These are phyloP conservation scores for Mrakia frigida DNA, from an alignment of 768 basidiomycete genomes.

Conservation along the genomic window DNA sequence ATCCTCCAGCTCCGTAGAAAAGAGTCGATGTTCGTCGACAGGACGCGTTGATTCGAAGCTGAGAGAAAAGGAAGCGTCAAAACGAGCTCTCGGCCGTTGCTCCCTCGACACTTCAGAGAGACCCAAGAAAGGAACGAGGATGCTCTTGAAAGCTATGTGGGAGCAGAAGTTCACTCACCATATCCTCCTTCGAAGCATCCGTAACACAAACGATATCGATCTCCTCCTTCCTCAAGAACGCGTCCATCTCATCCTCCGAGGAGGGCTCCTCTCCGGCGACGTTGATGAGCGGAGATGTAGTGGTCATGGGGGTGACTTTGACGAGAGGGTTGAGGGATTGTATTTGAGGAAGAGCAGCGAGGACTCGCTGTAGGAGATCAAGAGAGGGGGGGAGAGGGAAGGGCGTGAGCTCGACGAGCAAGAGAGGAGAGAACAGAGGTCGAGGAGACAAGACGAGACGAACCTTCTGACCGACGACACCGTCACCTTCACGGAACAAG, in stretches of 20 bases:
- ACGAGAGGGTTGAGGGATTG: slow-evolving; percentile 91
- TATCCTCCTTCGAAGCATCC: slow-evolving; percentile 62
- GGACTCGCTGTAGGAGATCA: slow-evolving; percentile 59
- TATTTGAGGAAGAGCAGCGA: slow-evolving; percentile 76
- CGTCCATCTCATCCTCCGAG: slow-evolving; percentile 37
- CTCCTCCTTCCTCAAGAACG: slow-evolving; percentile 38
- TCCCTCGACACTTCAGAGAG: background rate
- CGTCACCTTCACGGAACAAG: slow-evolving; percentile 85
- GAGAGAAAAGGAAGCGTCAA: slow-evolving; percentile 29
- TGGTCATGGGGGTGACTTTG: slow-evolving; percentile 62
- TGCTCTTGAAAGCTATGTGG: background rate
- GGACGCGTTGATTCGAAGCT: slow-evolving; percentile 75
- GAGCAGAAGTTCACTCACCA: slow-evolving; percentile 54
- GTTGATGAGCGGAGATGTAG: slow-evolving; percentile 56
- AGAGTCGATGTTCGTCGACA: slow-evolving; percentile 69
- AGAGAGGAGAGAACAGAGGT: background rate
- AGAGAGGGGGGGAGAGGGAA: slow-evolving; percentile 28
- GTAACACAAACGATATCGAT: slow-evolving; percentile 80
- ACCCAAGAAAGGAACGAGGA: background rate
- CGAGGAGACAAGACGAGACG: slow-evolving; percentile 23
- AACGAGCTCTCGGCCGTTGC: background rate
- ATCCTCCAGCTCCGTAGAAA: slow-evolving; percentile 87
- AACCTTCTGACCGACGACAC: slow-evolving; percentile 73
- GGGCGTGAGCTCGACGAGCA: background rate
- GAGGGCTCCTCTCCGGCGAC: slow-evolving; percentile 35